Base-by-base conservation (phyloP, 805 yeast genomes). In the Barnettozyma botsteinii region DNA sequence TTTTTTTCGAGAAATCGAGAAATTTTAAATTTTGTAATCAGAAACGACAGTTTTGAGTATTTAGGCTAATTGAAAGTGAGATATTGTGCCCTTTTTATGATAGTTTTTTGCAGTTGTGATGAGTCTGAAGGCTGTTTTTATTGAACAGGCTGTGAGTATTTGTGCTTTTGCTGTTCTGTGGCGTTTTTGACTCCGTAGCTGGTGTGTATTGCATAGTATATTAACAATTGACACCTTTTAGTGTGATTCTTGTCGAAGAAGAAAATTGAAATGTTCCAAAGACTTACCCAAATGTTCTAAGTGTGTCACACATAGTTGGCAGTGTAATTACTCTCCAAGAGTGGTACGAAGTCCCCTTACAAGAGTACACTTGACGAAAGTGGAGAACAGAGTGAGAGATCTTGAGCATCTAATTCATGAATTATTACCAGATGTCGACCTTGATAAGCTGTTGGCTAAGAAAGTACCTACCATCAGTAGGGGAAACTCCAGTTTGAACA, bases 241-340 rank as follows among this genome's bases (percentile, higher is more conserved):
- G 71, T 86, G 96, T 60, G 95, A 86, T 59, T 79, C 89, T 4
- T 86, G 96, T 57, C 73, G 95, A 27, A 75, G 78, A 49, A 69
- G 93, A 40, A 86, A 86, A 61, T 69, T 85, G 44, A 81, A 79
- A 55, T 86, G 96, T 57, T 78, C 94, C 23, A 86, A 85, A 53
- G 85, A 80, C 44, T 69, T 62, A 21, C 96, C 95, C 3, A 74
- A 72, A 47, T 86, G 95, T 55, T 65, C 79, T 33, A 85, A 85
- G 53, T 86, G 96, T 64, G 59, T 69, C 7, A 76, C 73, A 40
- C 86, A 84, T 55, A 67, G 70, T 18, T 81, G 94, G 84, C 72
- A 73, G 24, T 86, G 96, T 59, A 62, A 75, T 2, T 86, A 86
- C 55, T 80, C 89, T 18, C 95, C 96, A 13, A 69, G 84, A 45